Evolutionary conservation across 2,329 filamentous ascomycete species (phyloP), one percentile per base, ranked within the genome.

Genomic region (Alternaria sp.): DNA sequence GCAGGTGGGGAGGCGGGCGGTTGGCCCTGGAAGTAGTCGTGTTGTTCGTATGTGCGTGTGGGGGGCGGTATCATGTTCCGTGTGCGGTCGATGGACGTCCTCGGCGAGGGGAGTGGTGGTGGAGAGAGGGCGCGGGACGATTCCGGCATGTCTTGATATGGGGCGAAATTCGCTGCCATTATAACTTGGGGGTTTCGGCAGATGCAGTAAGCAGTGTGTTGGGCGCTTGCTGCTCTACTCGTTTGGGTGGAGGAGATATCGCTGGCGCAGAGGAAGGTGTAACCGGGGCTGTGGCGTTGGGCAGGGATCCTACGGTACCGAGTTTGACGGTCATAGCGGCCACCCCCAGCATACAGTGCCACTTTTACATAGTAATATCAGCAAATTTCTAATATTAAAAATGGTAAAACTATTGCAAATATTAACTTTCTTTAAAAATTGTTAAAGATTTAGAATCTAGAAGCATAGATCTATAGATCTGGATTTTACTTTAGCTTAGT

Each of bases 111-210:
- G 13, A 59, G n/a, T 0, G 79, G 79, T 55, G 88, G 85, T 51
- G 93, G 92, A 21, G 92, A 96, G 75, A 93, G 85, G 51, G 90
- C 88, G 72, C 94, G 91, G 67, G 88, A 87, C 69, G 90, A 85
- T 81, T 98, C 93, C 9, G 95, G 95, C 48, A 90, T 90, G 78
- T 94, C 94, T 82, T 98, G 95, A 80, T 98, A 99, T 36, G 95
- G 95, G 44, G 95, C 95, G 77, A 98, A 99, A 81, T 97, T 71
- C 29, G 73, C 66, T 13, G 66, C 67, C 73, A 76, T 77, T 14
- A 26, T 48, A 1, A 1, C n/a, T 24, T 6, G 6, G 3, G 3
- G 21, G 10, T 9, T 3, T 46, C 3, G 29, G 17, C 0, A 9
- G 24, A 8, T 24, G 21, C 14, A 23, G 23, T 60, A 34, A 42